Evolutionary conservation across 2,329 filamentous ascomycete genomes (phyloP), one percentile per base, ranked within the genome.

Genomic region (Calonectria leucothoes): DNA sequence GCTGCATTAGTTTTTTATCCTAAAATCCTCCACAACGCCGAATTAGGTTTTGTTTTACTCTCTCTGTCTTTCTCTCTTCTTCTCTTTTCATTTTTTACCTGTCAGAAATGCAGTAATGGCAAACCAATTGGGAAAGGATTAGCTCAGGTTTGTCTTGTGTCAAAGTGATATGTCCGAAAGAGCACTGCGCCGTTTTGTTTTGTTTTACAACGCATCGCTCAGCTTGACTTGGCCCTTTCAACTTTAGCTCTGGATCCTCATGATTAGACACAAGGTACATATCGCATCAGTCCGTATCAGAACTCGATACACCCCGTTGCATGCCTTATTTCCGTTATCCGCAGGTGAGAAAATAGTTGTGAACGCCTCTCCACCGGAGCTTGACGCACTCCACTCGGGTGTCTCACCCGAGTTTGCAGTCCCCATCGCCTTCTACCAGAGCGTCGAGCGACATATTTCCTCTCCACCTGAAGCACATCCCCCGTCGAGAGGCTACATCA

Each of bases 381-480:
- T 29, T 45, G 33, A 31, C 33, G 33, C 20, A 45, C 61, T 71
- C 52, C 70, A 66, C 49, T 65, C 51, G 66, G 51, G 31, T 49
- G 39, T 29, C 31, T 23, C 25, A 51, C 45, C 66, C 37, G 48
- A 39, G 27, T 45, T 31, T 61, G 27, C 27, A 27, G 25, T 57
- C 57, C 27, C 31, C 35, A 42, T 67, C 23, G 65, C 10, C 25
- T 15, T 39, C 14, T 42, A 42, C 65, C 17, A 42, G 51, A 52
- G 35, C 27, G 51, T 57, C 49, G 49, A 67, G 31, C 48, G 65
- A 52, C 65, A 52, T 49, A 42, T 48, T 11, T 35, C 20, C 29
- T 67, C 55, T 45, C 70, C 65, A 57, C 70, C 49, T 51, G 49
- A 31, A 37, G n/a, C 48, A n/a, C 35, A 42, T 57, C 20, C 55